Percentiles rank a stretch among this genome's conserved stretches.
Conservation (phyloP, 2,329 filamentous ascomycete genomes). For the Curvularia eragrostidis region DNA sequence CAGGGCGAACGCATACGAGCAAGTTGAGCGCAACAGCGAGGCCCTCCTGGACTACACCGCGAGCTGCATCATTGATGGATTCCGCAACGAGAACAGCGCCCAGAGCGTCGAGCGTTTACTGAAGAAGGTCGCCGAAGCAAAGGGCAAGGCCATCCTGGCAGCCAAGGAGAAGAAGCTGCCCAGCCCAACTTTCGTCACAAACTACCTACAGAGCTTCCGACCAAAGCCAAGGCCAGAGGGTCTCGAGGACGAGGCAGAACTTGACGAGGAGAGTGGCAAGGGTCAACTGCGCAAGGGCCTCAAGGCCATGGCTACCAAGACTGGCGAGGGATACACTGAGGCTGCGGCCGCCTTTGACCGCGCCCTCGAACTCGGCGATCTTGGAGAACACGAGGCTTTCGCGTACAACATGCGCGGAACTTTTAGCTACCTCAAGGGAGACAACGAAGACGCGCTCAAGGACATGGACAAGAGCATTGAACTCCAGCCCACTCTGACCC, state of each 20-base stretch:
- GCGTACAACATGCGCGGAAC: constrained; percentile 97
- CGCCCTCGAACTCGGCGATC: constrained; percentile 79
- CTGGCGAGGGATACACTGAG: constrained; percentile 88
- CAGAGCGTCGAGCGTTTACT: constrained; percentile 89
- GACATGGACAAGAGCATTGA: constrained; percentile 95
- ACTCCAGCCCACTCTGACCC: constrained; percentile 83
- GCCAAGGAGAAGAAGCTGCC: constrained; percentile 85
- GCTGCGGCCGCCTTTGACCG: constrained; percentile 85
- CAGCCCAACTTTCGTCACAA: constrained; percentile 95
- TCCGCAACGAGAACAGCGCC: constrained; percentile 88
- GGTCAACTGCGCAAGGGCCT: constrained; percentile 86
- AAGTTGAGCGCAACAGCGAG: constrained; percentile 88
- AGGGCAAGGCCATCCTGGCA: constrained; percentile 86
- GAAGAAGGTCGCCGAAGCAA: constrained; percentile 95
- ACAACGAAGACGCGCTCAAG: constrained; percentile 79
- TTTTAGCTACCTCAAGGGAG: constrained; percentile 89
- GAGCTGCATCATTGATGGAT: constrained; percentile 98
- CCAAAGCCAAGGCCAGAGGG: constrained; percentile 78
- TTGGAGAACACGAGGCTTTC: constrained; percentile 84
- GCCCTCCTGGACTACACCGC: constrained; percentile 97
- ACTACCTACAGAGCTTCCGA: constrained; percentile 99
- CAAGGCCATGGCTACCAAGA: constrained; percentile 81
- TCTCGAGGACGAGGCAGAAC: constrained; percentile 79
- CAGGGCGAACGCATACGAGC: constrained; percentile 94
- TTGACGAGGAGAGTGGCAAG: constrained; percentile 79